Percentiles rank a stretch among this genome's conserved stretches.
These are phyloP conservation scores for Leavenworthia alabamica DNA, from an alignment of 345 rosid genomes.

Conservation along the genomic window DNA sequence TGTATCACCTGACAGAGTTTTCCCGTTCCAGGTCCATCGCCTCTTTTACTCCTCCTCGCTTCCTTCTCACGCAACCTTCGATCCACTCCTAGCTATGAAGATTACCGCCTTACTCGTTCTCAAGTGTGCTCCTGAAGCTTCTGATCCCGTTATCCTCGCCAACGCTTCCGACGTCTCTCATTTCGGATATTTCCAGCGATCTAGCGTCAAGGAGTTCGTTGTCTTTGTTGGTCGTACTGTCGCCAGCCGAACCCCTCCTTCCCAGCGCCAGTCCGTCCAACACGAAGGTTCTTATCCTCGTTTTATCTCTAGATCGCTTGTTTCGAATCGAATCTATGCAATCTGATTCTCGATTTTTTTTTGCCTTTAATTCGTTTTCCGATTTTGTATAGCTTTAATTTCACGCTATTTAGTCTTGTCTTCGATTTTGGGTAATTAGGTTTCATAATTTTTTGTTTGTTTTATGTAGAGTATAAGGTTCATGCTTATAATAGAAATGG, in stretches of 20 bases:
- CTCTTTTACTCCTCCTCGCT: slow-evolving; percentile 7
- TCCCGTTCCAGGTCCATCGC: no score
- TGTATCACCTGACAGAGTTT: slow-evolving; percentile 1
- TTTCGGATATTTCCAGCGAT: slow-evolving; percentile 84
- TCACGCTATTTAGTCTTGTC: not conserved
- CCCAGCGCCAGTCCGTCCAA: slow-evolving; percentile 91
- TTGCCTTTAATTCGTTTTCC: no score
- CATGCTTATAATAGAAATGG: slow-evolving; percentile 88
- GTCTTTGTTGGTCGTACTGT: slow-evolving; percentile 90
- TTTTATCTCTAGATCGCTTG: not conserved
- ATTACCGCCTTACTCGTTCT: slow-evolving; percentile 83
- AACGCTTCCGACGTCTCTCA: slow-evolving; percentile 75
- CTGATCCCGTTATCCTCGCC: slow-evolving; percentile 49
- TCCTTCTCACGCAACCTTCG: slow-evolving; percentile 7
- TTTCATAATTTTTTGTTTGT: not conserved
- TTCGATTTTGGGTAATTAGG: slow-evolving; percentile 19
- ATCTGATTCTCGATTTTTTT: no score
- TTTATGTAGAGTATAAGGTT: slow-evolving; percentile 86
- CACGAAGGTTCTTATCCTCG: slow-evolving; percentile 56
- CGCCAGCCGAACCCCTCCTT: slow-evolving; percentile 76
- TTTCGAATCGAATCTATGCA: not conserved
- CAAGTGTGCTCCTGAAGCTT: slow-evolving; percentile 55
- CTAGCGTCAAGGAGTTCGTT: slow-evolving; percentile 78
- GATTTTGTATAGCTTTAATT: not conserved
- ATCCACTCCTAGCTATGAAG: slow-evolving; percentile 54